These are phyloP conservation scores for Teratosphaeriaceae sp. DNA, from an alignment of 2,329 filamentous ascomycete species.

Conservation along the genomic window DNA sequence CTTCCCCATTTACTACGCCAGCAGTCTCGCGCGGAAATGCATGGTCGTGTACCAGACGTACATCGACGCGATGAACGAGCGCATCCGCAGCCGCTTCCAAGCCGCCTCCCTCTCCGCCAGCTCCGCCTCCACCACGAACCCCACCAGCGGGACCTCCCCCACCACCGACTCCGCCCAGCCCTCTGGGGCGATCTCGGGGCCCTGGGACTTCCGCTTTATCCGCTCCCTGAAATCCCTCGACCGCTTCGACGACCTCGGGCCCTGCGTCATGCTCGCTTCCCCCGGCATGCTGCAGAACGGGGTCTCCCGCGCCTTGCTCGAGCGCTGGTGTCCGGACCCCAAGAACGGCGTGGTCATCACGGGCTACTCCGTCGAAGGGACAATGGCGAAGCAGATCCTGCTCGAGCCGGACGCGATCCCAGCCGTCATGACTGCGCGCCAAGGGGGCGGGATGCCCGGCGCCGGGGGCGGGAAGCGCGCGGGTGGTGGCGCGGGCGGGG, in stretches of 20 bases:
- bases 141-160: conserved; percentile 72
- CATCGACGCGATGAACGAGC: conserved; percentile 97
- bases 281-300: conserved; percentile 98
- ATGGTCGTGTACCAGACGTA: conserved; percentile 99
- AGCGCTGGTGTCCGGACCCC: conserved; percentile 92
- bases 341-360: conserved; percentile 99
- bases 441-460: conserved; percentile 16
- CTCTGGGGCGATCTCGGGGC: no score
- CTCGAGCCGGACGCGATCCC: conserved; percentile 93
- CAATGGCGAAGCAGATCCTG: conserved; percentile 94
- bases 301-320: conserved; percentile 83
- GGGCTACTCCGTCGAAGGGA: conserved; percentile 96
- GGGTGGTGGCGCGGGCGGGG: conserved; percentile 46
- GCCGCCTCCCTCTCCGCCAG: no score
- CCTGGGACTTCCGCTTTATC: conserved; percentile 96
- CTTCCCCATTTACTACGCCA: conserved; percentile 94
- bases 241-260: conserved; percentile 89
- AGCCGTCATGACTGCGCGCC: conserved; percentile 67
- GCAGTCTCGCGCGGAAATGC: conserved; percentile 88
- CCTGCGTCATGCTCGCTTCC: conserved; percentile 94
- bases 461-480: conserved; percentile 45
- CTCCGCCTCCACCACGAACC: conserved; percentile 52
- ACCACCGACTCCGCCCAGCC: no score
- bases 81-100: conserved; percentile 90
- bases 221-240: conserved; percentile 88